Conservation (phyloP, 305 asterid species). For the Fraxinus albicans region DNA sequence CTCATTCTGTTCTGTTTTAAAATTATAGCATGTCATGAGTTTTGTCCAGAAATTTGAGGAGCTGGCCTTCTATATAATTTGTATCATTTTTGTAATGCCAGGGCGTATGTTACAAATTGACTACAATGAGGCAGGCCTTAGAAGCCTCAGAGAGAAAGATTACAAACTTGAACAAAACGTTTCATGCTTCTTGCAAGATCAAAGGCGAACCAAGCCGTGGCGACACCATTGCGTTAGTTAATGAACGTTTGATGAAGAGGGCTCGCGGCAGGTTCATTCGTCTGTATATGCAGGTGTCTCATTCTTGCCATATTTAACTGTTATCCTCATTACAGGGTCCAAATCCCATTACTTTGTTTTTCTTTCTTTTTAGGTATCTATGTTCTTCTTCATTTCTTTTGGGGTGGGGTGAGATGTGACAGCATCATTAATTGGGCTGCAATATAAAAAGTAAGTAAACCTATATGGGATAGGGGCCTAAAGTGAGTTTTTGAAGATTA, state of each 20-base stretch:
- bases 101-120: slow-evolving; percentile 48
- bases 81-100: slow-evolving; percentile 27
- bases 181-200: slow-evolving; percentile 54
- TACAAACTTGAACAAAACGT: slow-evolving; percentile 44
- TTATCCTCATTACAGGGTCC: slow-evolving; percentile 19
- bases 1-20: background rate
- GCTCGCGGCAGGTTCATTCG: slow-evolving; percentile 52
- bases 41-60: slow-evolving; percentile 8
- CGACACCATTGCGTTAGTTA: slow-evolving; percentile 50
- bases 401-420: background rate
- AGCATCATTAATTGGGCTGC: slow-evolving; percentile 10
- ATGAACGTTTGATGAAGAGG: slow-evolving; percentile 56
- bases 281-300: slow-evolving; percentile 67
- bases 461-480: slow-evolving; percentile 7
- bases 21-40: slow-evolving; percentile 10
- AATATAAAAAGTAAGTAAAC: background rate
- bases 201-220: slow-evolving; percentile 50
- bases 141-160: slow-evolving; percentile 57
- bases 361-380: slow-evolving; percentile 13
- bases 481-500: slow-evolving; percentile 2
- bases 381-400: slow-evolving; percentile 7
- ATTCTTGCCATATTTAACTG: slow-evolving; percentile 18
- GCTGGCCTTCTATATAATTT: slow-evolving; percentile 20
- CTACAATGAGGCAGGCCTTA: slow-evolving; percentile 53
- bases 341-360: slow-evolving; percentile 6